These are phyloP conservation scores for Tuber aestivum DNA, from an alignment of 495 filamentous ascomycete species.

Conservation along the genomic window DNA sequence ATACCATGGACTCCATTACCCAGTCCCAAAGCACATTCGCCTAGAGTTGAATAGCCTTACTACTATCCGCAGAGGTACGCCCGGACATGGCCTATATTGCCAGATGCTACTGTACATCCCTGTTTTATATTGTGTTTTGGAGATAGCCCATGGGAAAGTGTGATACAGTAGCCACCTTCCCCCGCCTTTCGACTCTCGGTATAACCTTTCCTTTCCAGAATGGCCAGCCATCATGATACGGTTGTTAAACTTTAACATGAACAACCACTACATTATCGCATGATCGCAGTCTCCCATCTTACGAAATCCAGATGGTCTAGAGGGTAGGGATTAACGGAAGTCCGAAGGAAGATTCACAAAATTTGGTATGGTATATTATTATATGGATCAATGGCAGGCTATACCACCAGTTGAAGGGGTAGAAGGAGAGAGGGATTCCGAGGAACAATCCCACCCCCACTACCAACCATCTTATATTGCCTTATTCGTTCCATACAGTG, in stretches of 20 bases:
- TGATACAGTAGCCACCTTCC: neutral
- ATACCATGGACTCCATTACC: neutral
- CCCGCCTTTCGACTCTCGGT: neutral
- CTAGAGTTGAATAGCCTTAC: neutral
- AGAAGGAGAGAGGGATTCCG: neutral
- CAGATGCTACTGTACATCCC: neutral
- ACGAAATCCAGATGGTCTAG: neutral
- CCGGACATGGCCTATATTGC: neutral
- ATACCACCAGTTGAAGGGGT: neutral
- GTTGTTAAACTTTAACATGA: neutral
- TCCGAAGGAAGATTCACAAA: neutral
- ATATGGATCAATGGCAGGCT: neutral
- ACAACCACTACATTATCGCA: neutral
- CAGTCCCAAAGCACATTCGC: neutral
- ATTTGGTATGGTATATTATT: neutral
- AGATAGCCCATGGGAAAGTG: neutral
- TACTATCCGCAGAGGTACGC: neutral
- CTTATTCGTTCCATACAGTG: neutral
- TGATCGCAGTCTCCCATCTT: neutral
- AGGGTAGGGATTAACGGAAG: neutral
- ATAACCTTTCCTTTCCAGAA: neutral
- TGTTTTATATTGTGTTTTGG: neutral
- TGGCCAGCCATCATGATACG: neutral
- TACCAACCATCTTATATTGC: neutral
- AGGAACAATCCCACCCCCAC: neutral